A percentile compares a stretch with the other conserved stretches of the same genome.
Evolutionary conservation across 202 grass and related monocot species (phyloP).

Genomic region (Digitaria exilis): DNA sequence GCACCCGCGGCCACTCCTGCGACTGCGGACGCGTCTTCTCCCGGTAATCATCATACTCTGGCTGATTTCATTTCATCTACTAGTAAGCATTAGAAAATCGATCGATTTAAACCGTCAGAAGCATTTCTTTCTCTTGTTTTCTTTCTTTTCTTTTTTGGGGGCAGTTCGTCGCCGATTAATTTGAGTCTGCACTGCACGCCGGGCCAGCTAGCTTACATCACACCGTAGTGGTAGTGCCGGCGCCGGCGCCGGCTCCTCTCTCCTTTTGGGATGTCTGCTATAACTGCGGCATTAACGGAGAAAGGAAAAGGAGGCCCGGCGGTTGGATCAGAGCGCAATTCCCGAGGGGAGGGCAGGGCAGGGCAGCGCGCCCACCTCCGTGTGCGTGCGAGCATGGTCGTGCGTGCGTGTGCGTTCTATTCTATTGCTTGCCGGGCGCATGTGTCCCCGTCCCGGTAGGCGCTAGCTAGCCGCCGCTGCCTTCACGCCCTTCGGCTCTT

Average conservation of each 20-base stretch:
- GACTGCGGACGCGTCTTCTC: conserved; percentile 99
- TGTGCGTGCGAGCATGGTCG: conserved; percentile 33
- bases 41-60: conserved; percentile 30
- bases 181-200: background rate
- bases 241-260: background rate
- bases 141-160: background rate
- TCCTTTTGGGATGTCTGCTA: conserved; percentile 16
- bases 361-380: conserved; percentile 28
- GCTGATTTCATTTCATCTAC: no score
- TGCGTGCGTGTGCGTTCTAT: conserved; percentile 31
- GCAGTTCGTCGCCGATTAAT: background rate
- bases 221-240: background rate
- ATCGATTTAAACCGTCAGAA: background rate
- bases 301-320: background rate
- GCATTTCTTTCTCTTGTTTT: background rate
- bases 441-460: conserved; percentile 28
- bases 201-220: background rate
- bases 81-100: background rate
- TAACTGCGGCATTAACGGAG: conserved; percentile 41
- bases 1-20: conserved; percentile 97
- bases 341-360: conserved; percentile 29
- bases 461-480: background rate
- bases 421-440: conserved; percentile 22
- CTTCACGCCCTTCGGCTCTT: background rate
- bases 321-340: conserved; percentile 58